These are phyloP conservation scores for Fusarium lyarnte DNA, from an alignment of 2,329 filamentous ascomycete genomes.

Conservation along the genomic window DNA sequence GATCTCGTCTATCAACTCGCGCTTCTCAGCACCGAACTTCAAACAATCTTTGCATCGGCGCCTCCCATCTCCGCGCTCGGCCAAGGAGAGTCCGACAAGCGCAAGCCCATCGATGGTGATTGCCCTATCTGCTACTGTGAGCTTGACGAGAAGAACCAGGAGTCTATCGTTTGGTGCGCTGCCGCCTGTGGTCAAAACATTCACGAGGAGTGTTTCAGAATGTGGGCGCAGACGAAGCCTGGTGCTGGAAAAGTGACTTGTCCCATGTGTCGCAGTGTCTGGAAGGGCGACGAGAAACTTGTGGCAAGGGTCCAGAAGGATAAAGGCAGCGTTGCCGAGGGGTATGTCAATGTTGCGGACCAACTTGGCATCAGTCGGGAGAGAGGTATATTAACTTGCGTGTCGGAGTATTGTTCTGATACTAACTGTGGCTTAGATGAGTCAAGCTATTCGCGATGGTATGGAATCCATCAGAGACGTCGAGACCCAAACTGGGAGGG, in stretches of 20 bases:
- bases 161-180: constrained; percentile 60
- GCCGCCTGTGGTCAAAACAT: constrained; percentile 66
- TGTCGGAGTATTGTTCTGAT: neutral
- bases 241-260: constrained; percentile 59
- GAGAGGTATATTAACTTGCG: constrained; percentile 54
- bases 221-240: constrained; percentile 60
- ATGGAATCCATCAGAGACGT: constrained; percentile 8
- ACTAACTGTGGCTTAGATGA: constrained; percentile 18
- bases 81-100: constrained; percentile 46
- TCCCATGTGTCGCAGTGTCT: constrained; percentile 68
- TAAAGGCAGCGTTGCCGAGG: constrained; percentile 58
- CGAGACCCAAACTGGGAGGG: neutral
- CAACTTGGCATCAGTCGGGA: constrained; percentile 65
- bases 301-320: constrained; percentile 56
- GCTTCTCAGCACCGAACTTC: constrained; percentile 67
- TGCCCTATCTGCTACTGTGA: constrained; percentile 67
- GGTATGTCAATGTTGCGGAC: constrained; percentile 69
- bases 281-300: constrained; percentile 58
- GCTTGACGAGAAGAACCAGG: constrained; percentile 49
- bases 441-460: constrained; percentile 28
- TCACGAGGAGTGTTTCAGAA: constrained; percentile 63
- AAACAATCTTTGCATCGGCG: constrained; percentile 64
- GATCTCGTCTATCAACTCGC: constrained; percentile 70
- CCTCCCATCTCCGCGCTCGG: constrained; percentile 57
- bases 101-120: constrained; percentile 62